Evolutionary conservation across 1,139 yeast species (phyloP).

Genomic region (Kurtzmaniella natalensis): DNA sequence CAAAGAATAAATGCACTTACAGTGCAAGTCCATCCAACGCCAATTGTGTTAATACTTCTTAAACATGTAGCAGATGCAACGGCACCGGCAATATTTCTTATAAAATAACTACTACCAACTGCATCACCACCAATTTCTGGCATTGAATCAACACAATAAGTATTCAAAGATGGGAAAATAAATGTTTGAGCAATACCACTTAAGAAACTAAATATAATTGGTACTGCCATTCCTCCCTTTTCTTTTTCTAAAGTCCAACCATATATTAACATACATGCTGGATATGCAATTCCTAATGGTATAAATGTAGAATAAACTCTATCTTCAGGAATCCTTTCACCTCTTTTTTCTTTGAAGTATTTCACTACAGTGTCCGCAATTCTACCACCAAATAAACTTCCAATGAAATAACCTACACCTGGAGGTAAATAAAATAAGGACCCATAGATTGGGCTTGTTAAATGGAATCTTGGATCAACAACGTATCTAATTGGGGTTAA

Average conservation of each 20-base stretch:
- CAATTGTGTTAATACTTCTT: conserved; percentile 38
- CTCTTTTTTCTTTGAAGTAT: conserved; percentile 33
- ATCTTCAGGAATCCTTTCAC: conserved; percentile 49
- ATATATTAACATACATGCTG: conserved; percentile 39
- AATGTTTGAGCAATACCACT: conserved; percentile 48
- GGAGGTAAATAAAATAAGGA: conserved; percentile 52
- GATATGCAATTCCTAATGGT: conserved; percentile 37
- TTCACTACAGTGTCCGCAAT: conserved; percentile 45
- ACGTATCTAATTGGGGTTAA: conserved; percentile 53
- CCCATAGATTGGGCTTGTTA: conserved; percentile 42
- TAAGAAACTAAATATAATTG: conserved; percentile 43
- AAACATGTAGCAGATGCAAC: conserved; percentile 46
- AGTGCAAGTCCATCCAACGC: conserved; percentile 51
- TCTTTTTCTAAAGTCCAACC: conserved; percentile 49
- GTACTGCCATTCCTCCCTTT: conserved; percentile 52
- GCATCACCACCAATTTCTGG: conserved; percentile 52
- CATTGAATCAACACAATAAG: conserved; percentile 54
- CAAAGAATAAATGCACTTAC: conserved; percentile 32
- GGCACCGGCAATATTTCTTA: conserved; percentile 47
- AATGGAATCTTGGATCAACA: conserved; percentile 47
- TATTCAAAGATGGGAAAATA: conserved; percentile 46
- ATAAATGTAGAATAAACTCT: conserved; percentile 36
- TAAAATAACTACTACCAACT: conserved; percentile 47
- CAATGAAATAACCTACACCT: conserved; percentile 45
- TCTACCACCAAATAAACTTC: conserved; percentile 47